phyloP scores from a whole-genome alignment of 345 rosid genomes.

The Physaria fendleri region DNA sequence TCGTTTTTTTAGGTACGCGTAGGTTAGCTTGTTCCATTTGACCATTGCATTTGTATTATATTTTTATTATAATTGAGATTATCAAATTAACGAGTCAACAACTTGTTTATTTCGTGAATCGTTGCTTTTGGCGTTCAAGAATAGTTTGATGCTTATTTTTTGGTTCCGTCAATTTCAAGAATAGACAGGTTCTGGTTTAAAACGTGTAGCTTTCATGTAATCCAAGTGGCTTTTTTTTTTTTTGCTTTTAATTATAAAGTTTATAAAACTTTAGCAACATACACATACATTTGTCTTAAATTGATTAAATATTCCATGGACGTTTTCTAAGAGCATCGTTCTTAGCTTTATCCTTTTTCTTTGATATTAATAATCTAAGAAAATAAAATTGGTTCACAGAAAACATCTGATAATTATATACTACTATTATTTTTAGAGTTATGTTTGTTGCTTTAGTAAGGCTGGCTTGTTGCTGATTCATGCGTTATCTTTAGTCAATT shows the following conservation, averaged over 20 bases:
- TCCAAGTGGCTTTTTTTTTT: slow-evolving; percentile 4
- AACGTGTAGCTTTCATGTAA: slow-evolving; percentile 20
- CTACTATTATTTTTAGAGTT: neutral
- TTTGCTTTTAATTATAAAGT: slow-evolving; percentile 19
- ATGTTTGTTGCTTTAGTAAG: neutral
- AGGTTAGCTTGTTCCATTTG: slow-evolving; percentile 23
- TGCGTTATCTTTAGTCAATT: neutral
- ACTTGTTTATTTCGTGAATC: slow-evolving; percentile 28
- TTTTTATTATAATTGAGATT: neutral
- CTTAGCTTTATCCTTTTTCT: neutral
- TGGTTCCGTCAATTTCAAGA: slow-evolving; percentile 12
- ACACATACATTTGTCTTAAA: neutral
- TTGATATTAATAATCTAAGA: neutral
- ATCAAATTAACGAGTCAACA: slow-evolving; percentile 15
- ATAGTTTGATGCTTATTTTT: neutral
- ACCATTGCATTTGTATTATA: slow-evolving; percentile 1
- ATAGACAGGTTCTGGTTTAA: neutral
- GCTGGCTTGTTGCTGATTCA: neutral
- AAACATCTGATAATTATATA: neutral
- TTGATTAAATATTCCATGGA: neutral
- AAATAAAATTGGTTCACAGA: neutral
- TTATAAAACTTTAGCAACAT: slow-evolving; percentile 11
- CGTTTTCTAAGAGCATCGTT: neutral
- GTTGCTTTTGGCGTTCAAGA: slow-evolving; percentile 14
- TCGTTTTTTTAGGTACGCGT: neutral